Conservation (phyloP, 2,329 filamentous ascomycete genomes). For the Albifimbria verrucaria region DNA sequence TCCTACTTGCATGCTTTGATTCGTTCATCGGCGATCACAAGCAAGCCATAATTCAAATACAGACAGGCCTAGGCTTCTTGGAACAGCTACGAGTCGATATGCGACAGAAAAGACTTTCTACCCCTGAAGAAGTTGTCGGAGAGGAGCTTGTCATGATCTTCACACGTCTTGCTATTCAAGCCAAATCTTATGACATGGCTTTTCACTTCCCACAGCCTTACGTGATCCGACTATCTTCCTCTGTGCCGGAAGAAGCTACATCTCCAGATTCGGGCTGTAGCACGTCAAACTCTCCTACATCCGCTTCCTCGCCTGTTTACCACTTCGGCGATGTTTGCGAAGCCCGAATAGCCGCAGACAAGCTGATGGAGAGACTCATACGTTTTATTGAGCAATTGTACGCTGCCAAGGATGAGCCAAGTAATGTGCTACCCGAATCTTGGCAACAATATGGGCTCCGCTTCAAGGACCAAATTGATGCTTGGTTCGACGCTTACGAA, state of each 20-base stretch:
- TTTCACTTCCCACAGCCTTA: constrained; percentile 64
- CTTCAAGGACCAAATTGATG: constrained; percentile 48
- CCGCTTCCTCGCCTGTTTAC: constrained; percentile 34
- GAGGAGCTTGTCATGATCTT: constrained; percentile 62
- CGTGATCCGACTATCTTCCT: constrained; percentile 44
- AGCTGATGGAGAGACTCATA: constrained; percentile 52
- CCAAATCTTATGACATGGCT: constrained; percentile 66
- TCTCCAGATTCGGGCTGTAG: background rate
- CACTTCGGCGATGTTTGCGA: constrained; percentile 49
- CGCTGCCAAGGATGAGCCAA: constrained; percentile 45
- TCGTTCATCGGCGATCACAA: constrained; percentile 63
- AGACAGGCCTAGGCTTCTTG: constrained; percentile 52
- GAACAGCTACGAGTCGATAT: constrained; percentile 42
- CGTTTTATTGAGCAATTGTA: constrained; percentile 55
- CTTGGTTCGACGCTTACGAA: constrained; percentile 56
- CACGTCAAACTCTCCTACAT: constrained; percentile 14
- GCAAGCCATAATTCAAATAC: constrained; percentile 60
- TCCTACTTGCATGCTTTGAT: constrained; percentile 66
- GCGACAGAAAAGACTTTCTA: constrained; percentile 17
- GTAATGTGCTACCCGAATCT: constrained; percentile 48
- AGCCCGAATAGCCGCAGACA: constrained; percentile 55
- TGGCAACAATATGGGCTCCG: constrained; percentile 44
- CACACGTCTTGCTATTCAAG: constrained; percentile 60
- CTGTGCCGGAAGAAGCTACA: background rate
- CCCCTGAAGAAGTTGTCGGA: constrained; percentile 44